Base-by-base conservation (phyloP, 2,329 filamentous ascomycete genomes). In the Chaetomiaceae sp. region DNA sequence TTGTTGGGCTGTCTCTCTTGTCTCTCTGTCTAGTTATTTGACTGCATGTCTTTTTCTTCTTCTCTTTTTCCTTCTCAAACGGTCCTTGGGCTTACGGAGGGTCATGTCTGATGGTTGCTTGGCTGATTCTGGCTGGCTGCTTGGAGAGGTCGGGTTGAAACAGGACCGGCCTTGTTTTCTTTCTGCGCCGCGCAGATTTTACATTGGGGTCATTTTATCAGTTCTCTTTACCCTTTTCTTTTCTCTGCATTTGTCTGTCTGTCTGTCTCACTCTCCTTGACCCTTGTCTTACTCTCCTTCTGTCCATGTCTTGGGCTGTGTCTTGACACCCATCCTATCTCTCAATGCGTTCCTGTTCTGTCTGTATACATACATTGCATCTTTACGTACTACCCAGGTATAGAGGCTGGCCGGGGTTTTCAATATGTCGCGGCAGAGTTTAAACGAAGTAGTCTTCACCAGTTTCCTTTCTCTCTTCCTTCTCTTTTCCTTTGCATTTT, bases 121-220 rank as follows among this genome's bases (percentile, higher is more conserved):
- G 25, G 25, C 10, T 27, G 25, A 10, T 27, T n/a, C n/a, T 17
- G n/a, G 14, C 5, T 37, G n/a, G n/a, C 7, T 2, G 34, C n/a
- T 19, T n/a, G 40, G 13, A 16, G 31, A 12, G 13, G 38, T 38
- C 43, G 49, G 43, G 49, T 46, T 14, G 48, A 51, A 51, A 47
- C 49, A 43, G 43, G n/a, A 42, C 48, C 48, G 43, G 48, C 40
- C 17, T 6, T 5, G 16, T 40, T 41, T 17, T 21, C 21, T 14
- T n/a, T 19, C 25, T 48, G 30, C 20, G 43, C 43, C 43, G 43
- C 43, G 3, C 23, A 7, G 25, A 6, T 27, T 27, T 27, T 27
- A 2, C n/a, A n/a, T n/a, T 27, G 25, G 25, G 25, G 6, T 27
- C 25, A 27, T 27, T 27, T 10, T 27, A 27, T 27, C 10, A 10